Base-by-base conservation (phyloP, 2,329 filamentous ascomycete genomes). In the Fragosphaeria purpurea region DNA sequence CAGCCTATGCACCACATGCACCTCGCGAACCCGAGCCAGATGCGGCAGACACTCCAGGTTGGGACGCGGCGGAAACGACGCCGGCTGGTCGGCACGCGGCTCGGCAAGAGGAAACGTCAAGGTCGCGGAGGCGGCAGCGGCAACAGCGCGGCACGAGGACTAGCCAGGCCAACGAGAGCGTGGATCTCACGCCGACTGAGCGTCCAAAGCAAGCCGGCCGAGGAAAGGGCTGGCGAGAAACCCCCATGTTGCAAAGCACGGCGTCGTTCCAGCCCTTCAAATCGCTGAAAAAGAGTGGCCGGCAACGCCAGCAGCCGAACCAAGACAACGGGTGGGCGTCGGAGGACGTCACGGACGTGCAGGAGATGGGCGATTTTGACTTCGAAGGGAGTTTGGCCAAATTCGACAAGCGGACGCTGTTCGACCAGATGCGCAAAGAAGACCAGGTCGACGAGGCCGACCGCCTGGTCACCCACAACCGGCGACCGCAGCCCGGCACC, bases 311-410 rank as follows among this genome's bases (percentile, higher is more conserved):
- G 63, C 63, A 34, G 66, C 7, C 46, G 1, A 50, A 33, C 31
- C 47, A 66, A 7, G 78, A 88, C 42, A 94, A 88, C 63, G 91
- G 88, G 4, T 97, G 91, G 90, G 89, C 88, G 4, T 96, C 91
- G 0, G 93, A 96, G 63, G 91, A 97, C 61, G 90, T 91, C 30
- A 96, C 88, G 0, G 93, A 97, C 63, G 87, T 93, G 30, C 87
- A 91, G 67, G 91, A 94, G 63, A 79, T 93, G 73, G 88, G 86
- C 9, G 93, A 97, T 54, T 97, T 97, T 60, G 91, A 97, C 65
- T 97, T 97, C 61, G 83, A 87, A 59, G 83, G 82, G 50, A 89
- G 89, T 57, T 74, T 97, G 35, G 90, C 88, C 44, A 95, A 95
- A 62, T 97, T 97, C 60, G 90, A 97, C 71, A 97, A 97, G 70